Conservation (phyloP, 2,329 filamentous ascomycete species). For the Microdochium paspali region DNA sequence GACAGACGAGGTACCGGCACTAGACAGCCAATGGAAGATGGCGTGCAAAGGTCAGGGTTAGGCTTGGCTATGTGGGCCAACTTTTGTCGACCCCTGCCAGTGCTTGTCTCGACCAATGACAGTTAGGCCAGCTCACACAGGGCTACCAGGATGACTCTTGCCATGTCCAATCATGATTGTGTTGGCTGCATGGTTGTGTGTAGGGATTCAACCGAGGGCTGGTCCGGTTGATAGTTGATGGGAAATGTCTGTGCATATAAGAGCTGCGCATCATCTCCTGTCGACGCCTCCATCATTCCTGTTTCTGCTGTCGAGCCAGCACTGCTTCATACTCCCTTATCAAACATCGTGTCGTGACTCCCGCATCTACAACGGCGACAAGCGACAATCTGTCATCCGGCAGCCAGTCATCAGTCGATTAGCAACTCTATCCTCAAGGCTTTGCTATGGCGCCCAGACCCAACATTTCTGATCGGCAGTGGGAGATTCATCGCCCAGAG, state of each 20-base stretch:
- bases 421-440: background rate
- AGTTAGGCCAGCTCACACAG: background rate
- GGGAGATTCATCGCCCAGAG: background rate
- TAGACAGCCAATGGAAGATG: background rate
- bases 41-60: background rate
- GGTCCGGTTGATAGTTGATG: background rate
- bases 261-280: background rate
- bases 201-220: background rate
- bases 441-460: background rate
- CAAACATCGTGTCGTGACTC: background rate
- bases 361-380: background rate
- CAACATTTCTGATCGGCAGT: background rate
- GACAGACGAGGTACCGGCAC: background rate
- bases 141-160: background rate
- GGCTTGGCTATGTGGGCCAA: background rate
- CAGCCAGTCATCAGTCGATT: background rate
- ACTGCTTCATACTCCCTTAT: background rate
- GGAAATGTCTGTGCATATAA: background rate
- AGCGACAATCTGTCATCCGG: background rate
- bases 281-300: background rate
- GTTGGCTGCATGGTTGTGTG: background rate
- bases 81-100: background rate
- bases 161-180: background rate
- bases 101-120: background rate
- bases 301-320: background rate